These are phyloP conservation scores for Cyclotella baltica DNA, from an alignment of 108 stramenopile species.

Conservation along the genomic window DNA sequence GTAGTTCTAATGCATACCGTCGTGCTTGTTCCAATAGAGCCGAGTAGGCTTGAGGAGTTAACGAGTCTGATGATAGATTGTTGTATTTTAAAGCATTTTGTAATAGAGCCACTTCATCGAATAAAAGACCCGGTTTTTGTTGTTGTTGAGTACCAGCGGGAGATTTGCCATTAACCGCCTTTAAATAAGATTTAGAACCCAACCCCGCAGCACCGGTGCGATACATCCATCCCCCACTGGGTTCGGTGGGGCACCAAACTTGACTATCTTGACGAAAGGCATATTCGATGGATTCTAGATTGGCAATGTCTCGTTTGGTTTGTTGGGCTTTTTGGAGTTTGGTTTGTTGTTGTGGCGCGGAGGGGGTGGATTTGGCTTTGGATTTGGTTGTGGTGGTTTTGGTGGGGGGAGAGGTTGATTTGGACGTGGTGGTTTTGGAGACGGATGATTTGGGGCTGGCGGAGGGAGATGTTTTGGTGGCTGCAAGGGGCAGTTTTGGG, in stretches of 20 bases:
- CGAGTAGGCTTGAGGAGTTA: constrained; percentile 79
- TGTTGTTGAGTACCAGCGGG: too few species aligned
- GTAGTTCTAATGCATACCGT: constrained; percentile 72
- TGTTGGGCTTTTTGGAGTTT: constrained; percentile 6
- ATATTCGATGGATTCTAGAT: constrained; percentile 8
- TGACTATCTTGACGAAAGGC: constrained; percentile 9
- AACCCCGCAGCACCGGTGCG: constrained; percentile 32
- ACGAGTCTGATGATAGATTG: constrained; percentile 61
- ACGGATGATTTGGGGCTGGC: not conserved
- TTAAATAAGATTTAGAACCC: constrained; percentile 39
- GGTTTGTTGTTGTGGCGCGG: not conserved
- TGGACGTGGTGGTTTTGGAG: not conserved
- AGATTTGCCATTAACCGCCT: constrained; percentile 21
- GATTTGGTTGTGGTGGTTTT: not conserved
- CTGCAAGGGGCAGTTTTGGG: not conserved
- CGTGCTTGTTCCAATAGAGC: constrained; percentile 84
- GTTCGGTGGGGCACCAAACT: constrained; percentile 11
- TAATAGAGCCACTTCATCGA: constrained; percentile 73
- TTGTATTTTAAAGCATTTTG: constrained; percentile 65
- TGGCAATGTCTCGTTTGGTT: not conserved
- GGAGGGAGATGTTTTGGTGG: not conserved
- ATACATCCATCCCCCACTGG: constrained; percentile 44
- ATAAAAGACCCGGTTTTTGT: constrained; percentile 34
- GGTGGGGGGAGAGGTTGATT: not conserved
- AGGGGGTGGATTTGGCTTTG: not conserved